Evolutionary conservation across 163 green algal genomes (phyloP).

Genomic region (Coccomyxa subellipsoidea): DNA sequence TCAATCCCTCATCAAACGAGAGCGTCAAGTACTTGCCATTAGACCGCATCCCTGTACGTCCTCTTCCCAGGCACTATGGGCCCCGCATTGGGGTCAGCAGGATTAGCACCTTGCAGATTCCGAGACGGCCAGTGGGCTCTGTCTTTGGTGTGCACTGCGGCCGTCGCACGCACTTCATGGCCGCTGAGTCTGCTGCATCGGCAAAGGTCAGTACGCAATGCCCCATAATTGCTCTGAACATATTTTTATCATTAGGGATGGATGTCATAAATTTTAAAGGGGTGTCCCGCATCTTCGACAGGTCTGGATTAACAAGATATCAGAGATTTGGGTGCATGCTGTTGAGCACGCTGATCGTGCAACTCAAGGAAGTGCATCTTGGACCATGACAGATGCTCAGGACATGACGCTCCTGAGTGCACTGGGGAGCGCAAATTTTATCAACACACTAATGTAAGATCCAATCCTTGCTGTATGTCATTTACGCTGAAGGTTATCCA

Average conservation of each 20-base stretch:
- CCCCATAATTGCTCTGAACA: background rate
- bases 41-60: constrained; percentile 39
- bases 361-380: background rate
- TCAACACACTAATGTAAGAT: no score
- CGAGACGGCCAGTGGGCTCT: constrained; percentile 3
- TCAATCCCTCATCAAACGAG: constrained; percentile 11
- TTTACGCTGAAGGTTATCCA: background rate
- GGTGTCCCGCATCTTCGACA: background rate
- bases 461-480: background rate
- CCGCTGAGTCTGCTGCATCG: constrained; percentile 18
- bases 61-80: constrained; percentile 34
- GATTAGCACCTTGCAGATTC: constrained; percentile 23
- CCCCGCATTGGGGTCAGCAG: constrained; percentile 34
- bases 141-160: constrained; percentile 43
- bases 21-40: constrained; percentile 34
- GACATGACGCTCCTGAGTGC: background rate
- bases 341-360: constrained; percentile 26
- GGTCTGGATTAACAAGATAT: constrained; percentile 31
- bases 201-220: constrained; percentile 19
- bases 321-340: constrained; percentile 22
- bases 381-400: background rate
- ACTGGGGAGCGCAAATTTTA: no score
- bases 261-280: background rate
- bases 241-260: no score
- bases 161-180: constrained; percentile 31